Conservation (phyloP, 2,329 filamentous ascomycete genomes). For the Xylariomycetidae sp. region DNA sequence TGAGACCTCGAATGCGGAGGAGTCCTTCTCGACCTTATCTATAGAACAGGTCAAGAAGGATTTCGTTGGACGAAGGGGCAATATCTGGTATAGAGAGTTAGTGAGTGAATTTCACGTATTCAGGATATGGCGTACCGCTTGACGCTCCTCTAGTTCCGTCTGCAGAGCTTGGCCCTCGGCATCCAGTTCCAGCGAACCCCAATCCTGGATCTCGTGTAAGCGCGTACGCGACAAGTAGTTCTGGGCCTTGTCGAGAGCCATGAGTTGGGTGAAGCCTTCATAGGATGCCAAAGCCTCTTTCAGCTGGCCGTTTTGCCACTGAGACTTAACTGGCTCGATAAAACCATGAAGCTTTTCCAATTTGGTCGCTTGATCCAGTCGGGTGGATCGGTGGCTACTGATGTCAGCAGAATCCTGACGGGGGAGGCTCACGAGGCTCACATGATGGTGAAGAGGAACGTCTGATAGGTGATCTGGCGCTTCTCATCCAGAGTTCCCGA, state of each 20-base stretch:
- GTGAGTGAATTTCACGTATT: background rate
- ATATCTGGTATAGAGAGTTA: slow-evolving; percentile 37
- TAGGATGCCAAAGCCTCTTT: slow-evolving; percentile 67
- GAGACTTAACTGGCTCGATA: slow-evolving; percentile 70
- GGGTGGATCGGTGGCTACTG: slow-evolving; percentile 68
- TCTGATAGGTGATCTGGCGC: slow-evolving; percentile 77
- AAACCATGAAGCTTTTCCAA: slow-evolving; percentile 69
- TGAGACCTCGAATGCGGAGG: slow-evolving; percentile 67
- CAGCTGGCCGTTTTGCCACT: slow-evolving; percentile 71
- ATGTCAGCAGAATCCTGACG: slow-evolving; percentile 8
- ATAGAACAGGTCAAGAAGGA: slow-evolving; percentile 89
- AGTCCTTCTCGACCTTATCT: slow-evolving; percentile 74
- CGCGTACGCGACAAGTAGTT: slow-evolving; percentile 68
- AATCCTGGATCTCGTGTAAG: slow-evolving; percentile 73
- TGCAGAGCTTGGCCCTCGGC: slow-evolving; percentile 74
- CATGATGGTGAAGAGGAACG: slow-evolving; percentile 91
- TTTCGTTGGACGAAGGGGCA: slow-evolving; percentile 84
- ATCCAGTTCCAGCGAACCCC: slow-evolving; percentile 73
- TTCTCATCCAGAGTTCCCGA: slow-evolving; percentile 73
- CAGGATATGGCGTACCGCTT: slow-evolving; percentile 44
- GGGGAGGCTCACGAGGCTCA: slow-evolving; percentile 29
- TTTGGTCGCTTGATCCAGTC: slow-evolving; percentile 65
- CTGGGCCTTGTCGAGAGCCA: slow-evolving; percentile 75
- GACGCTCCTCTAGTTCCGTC: slow-evolving; percentile 67
- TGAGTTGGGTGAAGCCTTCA: slow-evolving; percentile 68